Percentiles rank a stretch among this genome's conserved stretches.
phyloP scores from a whole-genome alignment of 495 filamentous ascomycete genomes.

The Penicillium manginii region DNA sequence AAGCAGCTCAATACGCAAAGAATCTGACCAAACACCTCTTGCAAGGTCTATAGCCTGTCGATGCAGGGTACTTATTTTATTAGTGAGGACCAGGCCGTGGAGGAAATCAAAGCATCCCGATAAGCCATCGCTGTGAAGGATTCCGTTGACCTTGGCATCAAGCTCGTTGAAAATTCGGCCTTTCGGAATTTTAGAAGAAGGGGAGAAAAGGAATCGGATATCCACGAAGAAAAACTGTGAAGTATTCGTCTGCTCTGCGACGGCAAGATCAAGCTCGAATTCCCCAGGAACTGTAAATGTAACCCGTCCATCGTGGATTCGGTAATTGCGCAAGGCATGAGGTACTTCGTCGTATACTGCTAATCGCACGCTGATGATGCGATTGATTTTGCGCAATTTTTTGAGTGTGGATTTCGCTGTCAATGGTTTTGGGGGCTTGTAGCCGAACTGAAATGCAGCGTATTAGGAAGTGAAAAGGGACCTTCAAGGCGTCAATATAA shows the following conservation, averaged over 20 bases:
- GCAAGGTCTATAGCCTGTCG: conserved; percentile 74
- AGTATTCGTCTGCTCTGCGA: conserved; percentile 76
- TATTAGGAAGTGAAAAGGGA: conserved; percentile 28
- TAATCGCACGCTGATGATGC: conserved; percentile 76
- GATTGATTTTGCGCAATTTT: conserved; percentile 78
- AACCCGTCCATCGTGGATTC: conserved; percentile 75
- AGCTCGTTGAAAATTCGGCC: conserved; percentile 62
- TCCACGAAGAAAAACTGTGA: conserved; percentile 93
- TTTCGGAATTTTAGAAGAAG: conserved; percentile 63
- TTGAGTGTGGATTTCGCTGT: conserved; percentile 66
- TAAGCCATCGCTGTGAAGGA: conserved; percentile 67
- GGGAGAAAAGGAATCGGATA: conserved; percentile 80
- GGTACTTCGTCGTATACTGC: conserved; percentile 78
- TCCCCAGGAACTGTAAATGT: conserved; percentile 83
- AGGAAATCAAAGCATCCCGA: conserved; percentile 79
- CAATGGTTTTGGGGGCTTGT: conserved; percentile 74
- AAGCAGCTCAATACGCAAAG: conserved; percentile 72
- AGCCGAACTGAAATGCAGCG: conserved; percentile 59
- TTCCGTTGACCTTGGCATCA: conserved; percentile 70
- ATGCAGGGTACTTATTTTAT: conserved; percentile 80
- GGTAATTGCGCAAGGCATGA: conserved; percentile 69
- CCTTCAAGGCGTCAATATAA: conserved; percentile 2
- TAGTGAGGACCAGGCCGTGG: conserved; percentile 82
- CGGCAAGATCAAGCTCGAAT: conserved; percentile 90
- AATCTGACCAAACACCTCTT: conserved; percentile 71